phyloP scores from a whole-genome alignment of 75 land plant species.

The Gnetum montanum region DNA sequence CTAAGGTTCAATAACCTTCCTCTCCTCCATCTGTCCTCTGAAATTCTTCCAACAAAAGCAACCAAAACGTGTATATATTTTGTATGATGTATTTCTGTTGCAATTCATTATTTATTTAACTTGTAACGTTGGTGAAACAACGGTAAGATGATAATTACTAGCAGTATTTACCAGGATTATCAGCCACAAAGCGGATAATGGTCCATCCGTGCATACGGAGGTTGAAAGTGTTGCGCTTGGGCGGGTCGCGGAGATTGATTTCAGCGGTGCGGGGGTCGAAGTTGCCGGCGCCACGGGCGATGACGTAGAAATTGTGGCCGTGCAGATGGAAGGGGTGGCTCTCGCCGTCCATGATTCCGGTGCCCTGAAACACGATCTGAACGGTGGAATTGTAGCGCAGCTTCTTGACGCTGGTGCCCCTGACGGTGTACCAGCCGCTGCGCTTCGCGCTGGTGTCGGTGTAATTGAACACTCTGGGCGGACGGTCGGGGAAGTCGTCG shows the following conservation, averaged over 20 bases:
- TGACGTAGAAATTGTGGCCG: slow-evolving; percentile 22
- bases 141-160: background rate
- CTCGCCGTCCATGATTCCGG: slow-evolving; percentile 8
- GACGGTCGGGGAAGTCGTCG: slow-evolving; percentile 13
- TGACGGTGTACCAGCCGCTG: background rate
- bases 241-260: slow-evolving; percentile 29
- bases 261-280: slow-evolving; percentile 4
- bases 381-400: slow-evolving; percentile 8
- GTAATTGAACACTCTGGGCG: background rate
- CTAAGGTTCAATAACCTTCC: no score
- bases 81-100: background rate
- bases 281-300: slow-evolving; percentile 25
- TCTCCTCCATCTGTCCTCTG: no score
- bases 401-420: slow-evolving; percentile 5
- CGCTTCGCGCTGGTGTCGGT: background rate
- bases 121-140: background rate
- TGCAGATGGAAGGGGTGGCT: slow-evolving; percentile 31
- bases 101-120: background rate
- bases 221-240: slow-evolving; percentile 20
- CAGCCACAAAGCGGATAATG: slow-evolving; percentile 16
- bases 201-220: slow-evolving; percentile 20
- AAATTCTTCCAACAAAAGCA: background rate
- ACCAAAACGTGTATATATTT: background rate
- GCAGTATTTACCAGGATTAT: slow-evolving; percentile 19
- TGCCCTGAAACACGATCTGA: slow-evolving; percentile 24